Evolutionary conservation across 2,329 filamentous ascomycete species (phyloP).

Genomic region (Penicillium hordei): DNA sequence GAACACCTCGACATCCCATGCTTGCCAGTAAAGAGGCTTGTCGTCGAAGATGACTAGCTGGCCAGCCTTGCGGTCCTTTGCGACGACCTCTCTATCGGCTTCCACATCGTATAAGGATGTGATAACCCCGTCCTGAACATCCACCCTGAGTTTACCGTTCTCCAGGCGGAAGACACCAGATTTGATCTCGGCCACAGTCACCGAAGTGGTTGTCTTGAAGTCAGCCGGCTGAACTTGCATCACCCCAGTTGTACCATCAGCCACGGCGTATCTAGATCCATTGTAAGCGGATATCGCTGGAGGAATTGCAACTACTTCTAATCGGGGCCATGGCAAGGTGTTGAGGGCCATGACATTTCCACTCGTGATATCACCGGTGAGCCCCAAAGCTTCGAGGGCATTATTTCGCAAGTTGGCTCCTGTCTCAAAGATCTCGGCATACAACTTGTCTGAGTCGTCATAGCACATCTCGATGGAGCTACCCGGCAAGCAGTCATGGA

Average conservation of each 20-base stretch:
- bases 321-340: constrained; percentile 81
- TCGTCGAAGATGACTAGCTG: constrained; percentile 95
- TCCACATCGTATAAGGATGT: constrained; percentile 77
- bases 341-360: constrained; percentile 68
- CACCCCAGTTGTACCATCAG: constrained; percentile 49
- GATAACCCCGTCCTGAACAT: constrained; percentile 73
- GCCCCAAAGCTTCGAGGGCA: constrained; percentile 66
- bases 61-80: constrained; percentile 72
- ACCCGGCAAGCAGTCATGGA: constrained; percentile 94
- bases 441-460: constrained; percentile 89
- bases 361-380: constrained; percentile 49
- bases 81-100: constrained; percentile 73
- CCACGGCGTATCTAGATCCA: constrained; percentile 42
- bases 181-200: constrained; percentile 52
- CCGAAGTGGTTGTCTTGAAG: constrained; percentile 30
- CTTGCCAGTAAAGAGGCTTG: constrained; percentile 96
- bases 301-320: constrained; percentile 68
- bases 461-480: constrained; percentile 98
- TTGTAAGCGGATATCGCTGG: constrained; percentile 28
- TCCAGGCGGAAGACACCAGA: constrained; percentile 72
- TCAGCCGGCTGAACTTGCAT: constrained; percentile 35
- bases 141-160: constrained; percentile 73
- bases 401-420: constrained; percentile 71
- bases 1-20: constrained; percentile 97
- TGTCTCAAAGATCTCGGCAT: constrained; percentile 76